Conservation (phyloP, 2,329 filamentous ascomycete genomes). For the Calonectria henricotiae region DNA sequence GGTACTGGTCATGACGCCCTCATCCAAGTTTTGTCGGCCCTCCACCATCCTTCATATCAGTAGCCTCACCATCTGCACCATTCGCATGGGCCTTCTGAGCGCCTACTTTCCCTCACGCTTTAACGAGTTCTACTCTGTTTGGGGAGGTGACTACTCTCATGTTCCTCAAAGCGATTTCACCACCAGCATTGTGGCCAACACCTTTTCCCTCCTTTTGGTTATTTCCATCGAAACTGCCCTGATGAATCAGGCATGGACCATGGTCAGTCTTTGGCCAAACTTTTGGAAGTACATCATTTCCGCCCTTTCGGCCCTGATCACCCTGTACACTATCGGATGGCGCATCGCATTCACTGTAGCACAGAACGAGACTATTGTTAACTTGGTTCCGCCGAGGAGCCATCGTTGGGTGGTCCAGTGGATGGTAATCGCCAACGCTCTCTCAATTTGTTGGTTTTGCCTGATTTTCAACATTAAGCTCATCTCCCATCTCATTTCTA, state of each 20-base stretch:
- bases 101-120: slow-evolving; percentile 76
- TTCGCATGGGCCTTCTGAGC: slow-evolving; percentile 72
- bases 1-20: slow-evolving; percentile 77
- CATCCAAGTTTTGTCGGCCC: slow-evolving; percentile 74
- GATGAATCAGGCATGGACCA: slow-evolving; percentile 69
- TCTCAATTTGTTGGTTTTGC: slow-evolving; percentile 70
- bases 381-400: slow-evolving; percentile 43
- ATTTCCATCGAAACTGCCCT: slow-evolving; percentile 66
- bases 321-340: slow-evolving; percentile 55
- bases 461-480: slow-evolving; percentile 71
- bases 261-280: slow-evolving; percentile 67
- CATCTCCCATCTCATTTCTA: slow-evolving; percentile 64
- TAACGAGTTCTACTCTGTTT: slow-evolving; percentile 74
- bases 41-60: slow-evolving; percentile 78
- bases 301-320: slow-evolving; percentile 57
- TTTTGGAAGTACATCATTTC: slow-evolving; percentile 55
- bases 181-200: slow-evolving; percentile 60
- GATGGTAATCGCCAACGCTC: slow-evolving; percentile 60
- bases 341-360: slow-evolving; percentile 57
- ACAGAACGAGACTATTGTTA: slow-evolving; percentile 57
- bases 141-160: slow-evolving; percentile 69
- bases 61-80: slow-evolving; percentile 73
- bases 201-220: slow-evolving; percentile 63
- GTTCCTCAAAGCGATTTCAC: slow-evolving; percentile 62
- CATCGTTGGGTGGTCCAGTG: slow-evolving; percentile 60